Conservation (phyloP, 2,329 filamentous ascomycete genomes). For the Lomentospora prolificans region DNA sequence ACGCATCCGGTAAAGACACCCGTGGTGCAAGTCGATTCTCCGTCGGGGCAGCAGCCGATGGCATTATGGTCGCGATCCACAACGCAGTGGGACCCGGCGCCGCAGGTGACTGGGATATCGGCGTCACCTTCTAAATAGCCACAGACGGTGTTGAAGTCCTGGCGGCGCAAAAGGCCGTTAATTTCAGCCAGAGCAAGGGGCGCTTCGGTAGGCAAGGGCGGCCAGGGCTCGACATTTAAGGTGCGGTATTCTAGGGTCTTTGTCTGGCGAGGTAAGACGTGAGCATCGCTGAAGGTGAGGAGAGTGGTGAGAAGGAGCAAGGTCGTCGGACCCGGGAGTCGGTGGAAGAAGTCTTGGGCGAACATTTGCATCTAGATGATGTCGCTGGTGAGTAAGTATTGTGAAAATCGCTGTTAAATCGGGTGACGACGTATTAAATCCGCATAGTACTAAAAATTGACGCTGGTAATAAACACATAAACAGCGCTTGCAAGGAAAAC, state of each 20-base stretch:
- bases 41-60: constrained; percentile 49
- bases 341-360: constrained; percentile 21
- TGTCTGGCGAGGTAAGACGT: constrained; percentile 32
- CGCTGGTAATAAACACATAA: background rate
- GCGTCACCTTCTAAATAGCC: constrained; percentile 46
- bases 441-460: no score
- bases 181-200: constrained; percentile 67
- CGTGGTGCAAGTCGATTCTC: constrained; percentile 34
- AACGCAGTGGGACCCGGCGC: constrained; percentile 48
- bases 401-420: background rate
- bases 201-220: constrained; percentile 14
- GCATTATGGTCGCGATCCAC: constrained; percentile 37
- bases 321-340: constrained; percentile 24
- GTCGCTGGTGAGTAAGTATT: background rate
- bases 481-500: background rate
- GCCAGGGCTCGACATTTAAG: constrained; percentile 30
- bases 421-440: background rate
- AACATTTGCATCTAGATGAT: constrained; percentile 15
- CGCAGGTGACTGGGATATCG: constrained; percentile 45
- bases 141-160: constrained; percentile 40
- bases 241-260: constrained; percentile 25
- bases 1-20: constrained; percentile 50
- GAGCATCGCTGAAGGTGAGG: constrained; percentile 19
- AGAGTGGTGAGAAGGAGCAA: constrained; percentile 25
- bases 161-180: constrained; percentile 40